Conservation (phyloP, 177 flowering plant species). For the Vitis hybrid region DNA sequence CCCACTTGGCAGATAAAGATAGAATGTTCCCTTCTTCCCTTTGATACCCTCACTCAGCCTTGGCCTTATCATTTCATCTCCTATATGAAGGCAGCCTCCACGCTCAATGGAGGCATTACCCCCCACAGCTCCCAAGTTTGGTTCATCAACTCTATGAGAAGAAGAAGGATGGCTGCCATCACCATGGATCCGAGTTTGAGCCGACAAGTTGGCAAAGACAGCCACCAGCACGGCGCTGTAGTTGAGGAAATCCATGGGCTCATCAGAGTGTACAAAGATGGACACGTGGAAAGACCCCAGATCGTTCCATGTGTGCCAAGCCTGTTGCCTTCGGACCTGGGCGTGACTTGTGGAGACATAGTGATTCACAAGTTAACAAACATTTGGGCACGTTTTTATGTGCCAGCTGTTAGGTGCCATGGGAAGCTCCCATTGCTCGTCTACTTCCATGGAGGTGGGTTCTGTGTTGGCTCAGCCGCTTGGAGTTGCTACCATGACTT, state of each 20-base stretch:
- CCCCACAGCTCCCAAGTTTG: too few relatives aligned
- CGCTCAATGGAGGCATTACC: too few relatives aligned
- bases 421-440: slow-evolving; percentile 47
- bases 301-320: slow-evolving; percentile 34
- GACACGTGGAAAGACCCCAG: slow-evolving; percentile 48
- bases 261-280: slow-evolving; percentile 51
- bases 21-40: background rate
- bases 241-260: slow-evolving; percentile 53
- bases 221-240: slow-evolving; percentile 26
- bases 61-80: background rate
- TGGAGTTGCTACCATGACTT: slow-evolving; percentile 84
- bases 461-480: slow-evolving; percentile 74
- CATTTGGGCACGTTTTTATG: slow-evolving; percentile 56
- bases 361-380: slow-evolving; percentile 38
- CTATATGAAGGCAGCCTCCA: background rate
- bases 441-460: slow-evolving; percentile 86
- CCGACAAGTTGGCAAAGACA: slow-evolving; percentile 9
- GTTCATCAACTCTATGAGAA: background rate
- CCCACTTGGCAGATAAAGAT: slow-evolving; percentile 19
- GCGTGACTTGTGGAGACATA: slow-evolving; percentile 36
- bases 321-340: slow-evolving; percentile 25
- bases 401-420: slow-evolving; percentile 25
- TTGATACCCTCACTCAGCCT: background rate
- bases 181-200: slow-evolving; percentile 23
- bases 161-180: slow-evolving; percentile 20